Percentiles rank a stretch among this genome's conserved stretches.
phyloP scores from a whole-genome alignment of 2,329 filamentous ascomycete genomes.

The Pezicula neosporulosa region DNA sequence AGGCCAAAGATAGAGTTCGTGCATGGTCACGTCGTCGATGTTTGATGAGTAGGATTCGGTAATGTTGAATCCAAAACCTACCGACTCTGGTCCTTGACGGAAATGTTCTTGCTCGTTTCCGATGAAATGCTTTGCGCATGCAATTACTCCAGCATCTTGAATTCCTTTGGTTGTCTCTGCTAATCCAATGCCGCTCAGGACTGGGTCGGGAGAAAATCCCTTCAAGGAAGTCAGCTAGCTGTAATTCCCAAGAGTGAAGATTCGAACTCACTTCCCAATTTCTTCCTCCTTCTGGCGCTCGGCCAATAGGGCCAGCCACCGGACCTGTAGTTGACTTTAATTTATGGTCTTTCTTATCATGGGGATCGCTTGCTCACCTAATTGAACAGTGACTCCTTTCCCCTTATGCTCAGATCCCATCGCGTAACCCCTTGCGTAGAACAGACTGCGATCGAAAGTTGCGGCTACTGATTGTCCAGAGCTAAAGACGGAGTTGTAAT shows the following conservation, averaged over 20 bases:
- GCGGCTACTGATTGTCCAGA: conserved; percentile 68
- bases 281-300: conserved; percentile 64
- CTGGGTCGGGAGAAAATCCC: conserved; percentile 65
- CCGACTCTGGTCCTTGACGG: conserved; percentile 35
- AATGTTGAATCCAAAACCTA: conserved; percentile 58
- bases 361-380: conserved; percentile 39
- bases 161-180: conserved; percentile 75
- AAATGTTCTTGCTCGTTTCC: conserved; percentile 67
- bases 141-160: conserved; percentile 77
- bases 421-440: conserved; percentile 44
- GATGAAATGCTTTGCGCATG: conserved; percentile 73
- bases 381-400: conserved; percentile 71
- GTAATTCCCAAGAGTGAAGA: conserved; percentile 37
- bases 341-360: no score
- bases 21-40: conserved; percentile 57
- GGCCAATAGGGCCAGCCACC: conserved; percentile 70
- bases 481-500: conserved; percentile 67
- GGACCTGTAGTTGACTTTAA: conserved; percentile 30
- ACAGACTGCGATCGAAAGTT: conserved; percentile 64
- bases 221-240: conserved; percentile 35
- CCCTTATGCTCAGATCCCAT: conserved; percentile 61
- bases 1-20: conserved; percentile 59
- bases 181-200: conserved; percentile 69
- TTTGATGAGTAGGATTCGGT: conserved; percentile 53
- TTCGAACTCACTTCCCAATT: conserved; percentile 70